These are phyloP conservation scores for Chrysoporthe austroafricana DNA, from an alignment of 2,329 filamentous ascomycete genomes.

Conservation along the genomic window DNA sequence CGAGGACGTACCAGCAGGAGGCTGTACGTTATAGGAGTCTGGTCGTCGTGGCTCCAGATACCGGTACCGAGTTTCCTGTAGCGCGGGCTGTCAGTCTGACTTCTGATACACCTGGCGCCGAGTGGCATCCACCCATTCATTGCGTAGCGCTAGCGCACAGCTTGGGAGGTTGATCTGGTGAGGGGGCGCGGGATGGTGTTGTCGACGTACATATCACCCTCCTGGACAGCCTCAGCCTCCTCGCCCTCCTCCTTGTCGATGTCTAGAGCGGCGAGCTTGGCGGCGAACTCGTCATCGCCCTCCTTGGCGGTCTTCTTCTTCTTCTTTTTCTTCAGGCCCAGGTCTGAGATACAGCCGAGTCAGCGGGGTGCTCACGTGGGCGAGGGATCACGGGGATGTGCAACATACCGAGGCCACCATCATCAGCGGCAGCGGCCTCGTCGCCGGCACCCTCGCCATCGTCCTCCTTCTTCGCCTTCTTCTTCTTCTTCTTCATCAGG, in stretches of 20 bases:
- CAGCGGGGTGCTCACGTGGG: neutral
- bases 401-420: conserved; percentile 35
- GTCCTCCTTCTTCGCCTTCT: conserved; percentile 60
- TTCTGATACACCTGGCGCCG: neutral
- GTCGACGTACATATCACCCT: conserved; percentile 75
- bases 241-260: conserved; percentile 66
- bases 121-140: neutral
- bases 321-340: conserved; percentile 62
- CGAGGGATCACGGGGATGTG: neutral
- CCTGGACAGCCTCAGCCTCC: conserved; percentile 55
- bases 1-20: conserved; percentile 66
- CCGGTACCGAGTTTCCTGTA: conserved; percentile 67
- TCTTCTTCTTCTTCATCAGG: conserved; percentile 79
- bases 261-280: conserved; percentile 65
- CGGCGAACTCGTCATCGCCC: conserved; percentile 62
- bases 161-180: neutral
- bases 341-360: conserved; percentile 50
- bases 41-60: conserved; percentile 84
- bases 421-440: conserved; percentile 45
- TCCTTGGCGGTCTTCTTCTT: conserved; percentile 77
- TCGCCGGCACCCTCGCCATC: conserved; percentile 60
- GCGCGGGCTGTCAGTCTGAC: conserved; percentile 1
- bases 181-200: neutral
- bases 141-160: neutral
- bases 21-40: conserved; percentile 78